Conservation (phyloP, 139 green algal genomes). For the Monoraphidium neglectum region DNA sequence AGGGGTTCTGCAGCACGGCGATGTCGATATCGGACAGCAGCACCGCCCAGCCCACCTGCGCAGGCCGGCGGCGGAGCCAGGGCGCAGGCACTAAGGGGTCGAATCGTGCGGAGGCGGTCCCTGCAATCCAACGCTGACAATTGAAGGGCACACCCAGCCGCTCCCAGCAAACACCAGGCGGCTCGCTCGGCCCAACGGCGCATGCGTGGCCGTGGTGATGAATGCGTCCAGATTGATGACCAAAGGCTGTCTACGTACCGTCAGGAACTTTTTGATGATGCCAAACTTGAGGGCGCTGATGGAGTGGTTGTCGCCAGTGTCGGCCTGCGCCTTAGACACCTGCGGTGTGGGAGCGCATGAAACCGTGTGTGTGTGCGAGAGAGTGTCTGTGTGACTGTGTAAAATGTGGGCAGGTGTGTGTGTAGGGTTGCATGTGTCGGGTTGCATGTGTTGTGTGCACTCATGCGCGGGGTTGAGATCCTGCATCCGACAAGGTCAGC, state of each 20-base stretch:
- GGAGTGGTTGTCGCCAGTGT: constrained; percentile 72
- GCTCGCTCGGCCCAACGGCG: too few relatives aligned
- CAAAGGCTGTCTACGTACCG: too few relatives aligned
- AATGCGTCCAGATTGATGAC: too few relatives aligned
- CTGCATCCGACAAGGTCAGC: too few relatives aligned
- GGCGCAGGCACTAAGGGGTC: too few relatives aligned
- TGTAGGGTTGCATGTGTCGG: background rate
- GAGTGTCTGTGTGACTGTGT: constrained; percentile 4
- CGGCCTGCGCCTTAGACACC: constrained; percentile 49
- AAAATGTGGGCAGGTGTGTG: constrained; percentile 5
- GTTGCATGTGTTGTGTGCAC: background rate
- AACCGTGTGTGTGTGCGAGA: background rate
- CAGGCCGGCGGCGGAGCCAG: too few relatives aligned
- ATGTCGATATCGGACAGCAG: constrained; percentile 96
- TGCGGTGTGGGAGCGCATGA: background rate
- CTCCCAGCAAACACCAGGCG: too few relatives aligned
- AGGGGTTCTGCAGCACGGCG: constrained; percentile 75
- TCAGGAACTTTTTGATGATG: constrained; percentile 90
- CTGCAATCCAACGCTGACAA: too few relatives aligned
- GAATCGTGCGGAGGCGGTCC: too few relatives aligned
- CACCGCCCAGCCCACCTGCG: constrained; percentile 90
- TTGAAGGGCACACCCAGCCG: too few relatives aligned
- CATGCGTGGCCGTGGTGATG: too few relatives aligned
- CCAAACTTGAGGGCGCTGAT: constrained; percentile 85
- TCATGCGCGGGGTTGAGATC: background rate